Base-by-base conservation (phyloP, 1,284 basidiomycete genomes). In the Pyrrhoderma noxium region DNA sequence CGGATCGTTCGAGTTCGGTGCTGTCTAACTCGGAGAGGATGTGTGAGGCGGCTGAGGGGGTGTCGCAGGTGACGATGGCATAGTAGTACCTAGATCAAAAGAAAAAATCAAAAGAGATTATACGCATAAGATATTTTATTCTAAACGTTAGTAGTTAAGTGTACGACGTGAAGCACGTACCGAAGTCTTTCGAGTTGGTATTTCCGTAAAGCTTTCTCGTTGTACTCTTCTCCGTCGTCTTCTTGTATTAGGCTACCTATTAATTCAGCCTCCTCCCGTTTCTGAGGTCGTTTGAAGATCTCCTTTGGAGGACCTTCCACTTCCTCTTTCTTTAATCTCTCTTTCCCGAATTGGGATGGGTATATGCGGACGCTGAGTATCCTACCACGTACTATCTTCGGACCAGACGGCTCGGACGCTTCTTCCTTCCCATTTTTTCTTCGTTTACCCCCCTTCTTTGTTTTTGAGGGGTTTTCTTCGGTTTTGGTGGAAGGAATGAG, bases 1-100 rank as follows among this genome's bases (percentile, higher is more conserved):
- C 96, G 0, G 95, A 97, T 23, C 92, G 84, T 67, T 99, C 96
- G 43, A 99, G 81, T 66, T 99, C 96, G 2, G 95, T 92, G 13
- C 93, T 93, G 58, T 98, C 89, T 35, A 97, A 77, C 65, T 98
- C 93, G 47, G 78, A 70, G 66, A 89, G 89, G 14, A 96, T 80
- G 63, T 93, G 85, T 4, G 79, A 74, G 1, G 95, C 92, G 2
- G 92, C 79, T 31, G 83, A 75, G 3, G 80, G 72, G 7, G 83
- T 80, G 62, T 95, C 89, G 64, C 93, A 98, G 43, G 90, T 90
- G 0, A 93, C 85, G 43, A 99, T 80, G 5, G 96, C 96, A 68
- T 99, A 99, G 66, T 93, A 97, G 69, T 98, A 99, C 55, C 92
- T 93, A 62, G 48, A n/a, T 38, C 47, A 14, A 34, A 3, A 36